Base-by-base conservation (phyloP, 1,284 basidiomycete genomes). In the Xerocomus amazonicus region DNA sequence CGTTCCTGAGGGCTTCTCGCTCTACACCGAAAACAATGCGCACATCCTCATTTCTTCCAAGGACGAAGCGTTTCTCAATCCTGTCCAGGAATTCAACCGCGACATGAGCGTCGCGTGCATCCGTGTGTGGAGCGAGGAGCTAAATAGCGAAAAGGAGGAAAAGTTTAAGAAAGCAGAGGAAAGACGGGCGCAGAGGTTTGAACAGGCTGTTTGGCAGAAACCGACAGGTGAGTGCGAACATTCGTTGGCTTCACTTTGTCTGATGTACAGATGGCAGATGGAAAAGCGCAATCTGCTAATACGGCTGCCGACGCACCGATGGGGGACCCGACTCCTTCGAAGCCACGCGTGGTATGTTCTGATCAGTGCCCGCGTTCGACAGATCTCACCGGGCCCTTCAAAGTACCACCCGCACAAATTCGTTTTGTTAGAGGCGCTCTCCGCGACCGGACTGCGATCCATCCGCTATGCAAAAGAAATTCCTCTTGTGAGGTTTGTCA, bases 391-490 rank as follows among this genome's bases (percentile, higher is more conserved):
- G 3, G 23, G 43, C 35, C 8, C 14, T 54, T 52, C 28, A 45
- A 32, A 76, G 68, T 84, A 80, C 61, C 70, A 72, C 31, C 77
- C 84, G 0, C 78, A 84, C 57, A 84, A 82, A 56, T 84, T 95
- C 61, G 84, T 85, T 9, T 78, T 97, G 12, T 77, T 99, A n/a
- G 96, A 99, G 70, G 93, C 95, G 0, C 81, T 99, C 16, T 94
- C 92, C 14, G 96, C 96, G 0, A 99, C 97, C 0, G 96, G 96
- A 23, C 77, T 99, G 23, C 86, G 96, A 10, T 90, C 94, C 4
- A 98, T 99, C 55, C 90, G 96, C 29, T 99, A 99, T 66, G 96
- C 96, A 0, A 95, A 97, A 61, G 96, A 99, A 71, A 95, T 99
- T 9, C 94, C 96, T 1, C 78, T 90, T 34, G 81, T 95, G 54